phyloP scores from a whole-genome alignment of 345 rosid species.

The Citrus mangshanensis region DNA sequence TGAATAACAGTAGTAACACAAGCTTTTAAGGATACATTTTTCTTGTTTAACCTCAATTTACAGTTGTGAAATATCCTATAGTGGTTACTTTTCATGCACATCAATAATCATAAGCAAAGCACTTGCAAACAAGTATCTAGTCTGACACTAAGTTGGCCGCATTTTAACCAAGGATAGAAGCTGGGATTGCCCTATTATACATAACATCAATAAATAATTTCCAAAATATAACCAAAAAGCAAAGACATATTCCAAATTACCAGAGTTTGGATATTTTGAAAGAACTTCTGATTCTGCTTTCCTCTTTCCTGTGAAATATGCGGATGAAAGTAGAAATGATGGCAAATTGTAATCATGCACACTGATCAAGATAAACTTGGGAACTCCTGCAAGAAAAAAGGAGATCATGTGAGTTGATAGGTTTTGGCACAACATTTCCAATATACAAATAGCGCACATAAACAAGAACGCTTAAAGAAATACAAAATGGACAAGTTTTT shows the following conservation, averaged over 20 bases:
- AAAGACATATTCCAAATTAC: constrained; percentile 32
- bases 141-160: neutral
- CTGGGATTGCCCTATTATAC: neutral
- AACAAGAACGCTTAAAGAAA: neutral
- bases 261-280: constrained; percentile 77
- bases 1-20: neutral
- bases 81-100: neutral
- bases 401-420: neutral
- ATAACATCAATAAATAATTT: neutral
- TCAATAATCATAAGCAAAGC: neutral
- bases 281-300: constrained; percentile 88
- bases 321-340: constrained; percentile 68
- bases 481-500: neutral
- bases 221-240: neutral
- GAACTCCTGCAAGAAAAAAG: constrained; percentile 53
- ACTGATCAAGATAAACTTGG: constrained; percentile 75
- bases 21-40: neutral
- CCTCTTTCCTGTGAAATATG: constrained; percentile 89
- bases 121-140: neutral
- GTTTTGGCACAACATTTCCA: neutral
- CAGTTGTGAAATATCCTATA: neutral
- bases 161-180: neutral
- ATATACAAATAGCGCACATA: neutral
- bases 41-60: neutral
- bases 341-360: constrained; percentile 94